Conservation (phyloP, 352 stramenopile genomes). For the Pythium periplocum region DNA sequence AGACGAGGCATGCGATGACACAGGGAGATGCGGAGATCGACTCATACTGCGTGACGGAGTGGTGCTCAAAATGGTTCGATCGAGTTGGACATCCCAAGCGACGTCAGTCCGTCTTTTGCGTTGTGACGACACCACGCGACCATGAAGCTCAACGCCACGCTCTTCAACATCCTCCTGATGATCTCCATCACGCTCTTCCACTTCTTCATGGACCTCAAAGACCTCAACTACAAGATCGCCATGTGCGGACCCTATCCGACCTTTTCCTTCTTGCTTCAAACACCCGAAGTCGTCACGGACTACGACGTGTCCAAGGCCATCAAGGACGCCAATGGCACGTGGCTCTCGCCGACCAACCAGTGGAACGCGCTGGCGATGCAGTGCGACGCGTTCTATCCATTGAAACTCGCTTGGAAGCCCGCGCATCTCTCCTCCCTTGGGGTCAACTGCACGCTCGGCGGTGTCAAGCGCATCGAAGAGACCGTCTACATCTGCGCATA, state of each 20-base stretch:
- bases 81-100: too few relatives aligned
- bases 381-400: slow-evolving; percentile 18
- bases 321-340: slow-evolving; percentile 10
- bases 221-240: slow-evolving; percentile 22
- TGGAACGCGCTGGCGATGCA: slow-evolving; percentile 20
- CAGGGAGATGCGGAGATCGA: too few relatives aligned
- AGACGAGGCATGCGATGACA: too few relatives aligned
- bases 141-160: too few relatives aligned
- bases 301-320: slow-evolving; percentile 15
- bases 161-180: slow-evolving; percentile 19
- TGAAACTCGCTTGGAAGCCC: slow-evolving; percentile 11
- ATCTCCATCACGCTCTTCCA: slow-evolving; percentile 21
- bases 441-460: slow-evolving; percentile 13
- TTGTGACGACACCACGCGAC: too few relatives aligned
- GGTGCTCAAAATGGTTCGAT: too few relatives aligned
- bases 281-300: slow-evolving; percentile 14
- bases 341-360: slow-evolving; percentile 10
- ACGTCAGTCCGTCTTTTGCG: too few relatives aligned
- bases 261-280: slow-evolving; percentile 14
- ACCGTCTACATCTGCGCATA: slow-evolving; percentile 15
- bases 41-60: too few relatives aligned
- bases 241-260: slow-evolving; percentile 18
- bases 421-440: slow-evolving; percentile 14
- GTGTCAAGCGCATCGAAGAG: slow-evolving; percentile 12
- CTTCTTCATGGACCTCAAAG: slow-evolving; percentile 22